Evolutionary conservation across 495 filamentous ascomycete species (phyloP).

Genomic region (Darksidea phi): DNA sequence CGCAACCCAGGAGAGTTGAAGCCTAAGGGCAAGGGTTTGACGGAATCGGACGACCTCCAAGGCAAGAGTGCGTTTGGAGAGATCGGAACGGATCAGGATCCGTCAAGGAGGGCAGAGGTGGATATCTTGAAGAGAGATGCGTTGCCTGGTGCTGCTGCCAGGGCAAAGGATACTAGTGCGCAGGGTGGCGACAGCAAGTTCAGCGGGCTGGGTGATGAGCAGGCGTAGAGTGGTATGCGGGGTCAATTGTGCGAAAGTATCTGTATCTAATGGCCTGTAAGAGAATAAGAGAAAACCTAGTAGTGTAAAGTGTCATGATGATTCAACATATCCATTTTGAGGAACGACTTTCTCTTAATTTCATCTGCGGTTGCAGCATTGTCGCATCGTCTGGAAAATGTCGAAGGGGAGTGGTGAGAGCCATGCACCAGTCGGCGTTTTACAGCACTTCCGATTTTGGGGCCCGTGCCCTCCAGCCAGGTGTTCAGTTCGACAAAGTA

Average conservation of each 20-base stretch:
- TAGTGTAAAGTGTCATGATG: too few relatives aligned
- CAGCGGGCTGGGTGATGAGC: conserved; percentile 5
- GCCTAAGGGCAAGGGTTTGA: conserved; percentile 58
- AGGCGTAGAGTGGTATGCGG: background rate
- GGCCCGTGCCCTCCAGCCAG: background rate
- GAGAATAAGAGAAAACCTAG: background rate
- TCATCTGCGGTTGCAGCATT: too few relatives aligned
- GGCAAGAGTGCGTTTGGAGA: conserved; percentile 58
- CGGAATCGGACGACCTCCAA: conserved; percentile 52
- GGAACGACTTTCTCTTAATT: too few relatives aligned
- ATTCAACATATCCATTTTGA: too few relatives aligned
- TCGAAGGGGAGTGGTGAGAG: too few relatives aligned
- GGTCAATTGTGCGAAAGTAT: background rate
- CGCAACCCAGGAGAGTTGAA: conserved; percentile 35
- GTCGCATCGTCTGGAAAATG: too few relatives aligned
- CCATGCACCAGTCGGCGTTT: too few relatives aligned
- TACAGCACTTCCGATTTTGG: too few relatives aligned
- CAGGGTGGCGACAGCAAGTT: background rate
- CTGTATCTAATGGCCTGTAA: background rate
- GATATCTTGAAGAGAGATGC: conserved; percentile 49
- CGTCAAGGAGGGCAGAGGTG: conserved; percentile 55
- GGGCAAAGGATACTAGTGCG: conserved; percentile 17
- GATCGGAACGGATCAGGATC: conserved; percentile 62
- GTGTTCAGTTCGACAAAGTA: background rate
- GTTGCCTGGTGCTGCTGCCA: conserved; percentile 43